Base-by-base conservation (phyloP, 177 flowering plant species). In the Telopea speciosissima region DNA sequence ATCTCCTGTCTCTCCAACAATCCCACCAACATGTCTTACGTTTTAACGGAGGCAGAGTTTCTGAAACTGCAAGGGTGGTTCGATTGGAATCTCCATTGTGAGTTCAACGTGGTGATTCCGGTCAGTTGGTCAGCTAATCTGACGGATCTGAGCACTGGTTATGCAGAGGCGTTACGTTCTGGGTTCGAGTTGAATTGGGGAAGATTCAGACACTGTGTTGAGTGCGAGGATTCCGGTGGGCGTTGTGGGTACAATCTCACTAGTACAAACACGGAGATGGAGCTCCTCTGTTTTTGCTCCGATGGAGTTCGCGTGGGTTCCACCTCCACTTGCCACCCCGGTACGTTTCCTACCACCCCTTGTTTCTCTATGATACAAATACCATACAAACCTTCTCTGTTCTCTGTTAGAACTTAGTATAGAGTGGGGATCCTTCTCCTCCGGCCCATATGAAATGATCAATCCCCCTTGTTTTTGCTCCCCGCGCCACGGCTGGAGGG, bases 161-260 rank as follows among this genome's bases (percentile, higher is more conserved):
- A 58, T 71, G 67, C 62, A 61, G 24, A 24, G 52, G 73, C 40
- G 10, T 14, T 76, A 70, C 66, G 28, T 24, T 5, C 33, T 14
- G 73, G 79, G 25, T 76, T 76, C 28, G 52, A 33, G 25, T 63
- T 76, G 24, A 54, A 73, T 62, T 76, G 79, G 75, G 3, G 66
- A 24, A 52, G 22, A 17, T 22, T 9, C 3, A 21, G 13, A 9
- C 17, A 67, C 1, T 76, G 75, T 60, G 19, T 13, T 8, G 24
- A 10, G 44, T 76, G 79, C 24, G 76, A 76, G 72, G 24, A 19
- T 8, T 31, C 68, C 16, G 60, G 63, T 8, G 78, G 78, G 0
- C 26, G 19, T 17, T 76, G 78, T 63, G 78, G 69, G 60, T 63
- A 40, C 58, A 63, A 33, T 19, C 8, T 9, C 7, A 40, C 23